Conservation (phyloP, 805 yeast species). For the Candida dajiaensis region DNA sequence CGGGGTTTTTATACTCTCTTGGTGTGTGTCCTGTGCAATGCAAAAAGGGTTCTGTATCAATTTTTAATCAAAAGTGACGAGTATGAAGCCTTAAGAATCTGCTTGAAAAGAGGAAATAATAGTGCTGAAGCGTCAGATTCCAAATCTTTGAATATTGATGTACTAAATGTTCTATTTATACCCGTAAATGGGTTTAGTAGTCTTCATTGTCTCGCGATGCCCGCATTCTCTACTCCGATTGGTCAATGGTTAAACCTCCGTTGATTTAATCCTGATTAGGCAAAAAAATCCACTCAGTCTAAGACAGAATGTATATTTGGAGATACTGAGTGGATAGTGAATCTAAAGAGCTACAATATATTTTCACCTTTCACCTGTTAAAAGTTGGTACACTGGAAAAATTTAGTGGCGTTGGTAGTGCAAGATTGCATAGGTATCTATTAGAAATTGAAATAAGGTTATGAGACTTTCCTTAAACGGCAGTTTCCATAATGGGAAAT, state of each 20-base stretch:
- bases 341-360: too few species aligned
- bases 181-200: neutral
- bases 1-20: neutral
- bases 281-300: neutral
- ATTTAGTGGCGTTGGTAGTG: neutral
- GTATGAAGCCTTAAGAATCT: too few species aligned
- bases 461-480: neutral
- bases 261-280: neutral
- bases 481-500: neutral
- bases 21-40: too few species aligned
- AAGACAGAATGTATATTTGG: neutral
- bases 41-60: neutral
- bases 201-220: neutral
- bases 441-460: neutral
- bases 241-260: neutral
- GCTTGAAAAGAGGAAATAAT: neutral
- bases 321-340: too few species aligned
- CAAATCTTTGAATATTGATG: neutral
- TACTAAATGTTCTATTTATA: too few species aligned
- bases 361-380: too few species aligned
- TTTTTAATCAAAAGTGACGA: neutral
- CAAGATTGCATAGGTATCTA: too few species aligned
- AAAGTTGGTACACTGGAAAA: too few species aligned
- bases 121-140: neutral
- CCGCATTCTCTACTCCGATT: slow-evolving; percentile 1